phyloP scores from a whole-genome alignment of 257 asterid genomes.

The Gynochthodes officinalis region DNA sequence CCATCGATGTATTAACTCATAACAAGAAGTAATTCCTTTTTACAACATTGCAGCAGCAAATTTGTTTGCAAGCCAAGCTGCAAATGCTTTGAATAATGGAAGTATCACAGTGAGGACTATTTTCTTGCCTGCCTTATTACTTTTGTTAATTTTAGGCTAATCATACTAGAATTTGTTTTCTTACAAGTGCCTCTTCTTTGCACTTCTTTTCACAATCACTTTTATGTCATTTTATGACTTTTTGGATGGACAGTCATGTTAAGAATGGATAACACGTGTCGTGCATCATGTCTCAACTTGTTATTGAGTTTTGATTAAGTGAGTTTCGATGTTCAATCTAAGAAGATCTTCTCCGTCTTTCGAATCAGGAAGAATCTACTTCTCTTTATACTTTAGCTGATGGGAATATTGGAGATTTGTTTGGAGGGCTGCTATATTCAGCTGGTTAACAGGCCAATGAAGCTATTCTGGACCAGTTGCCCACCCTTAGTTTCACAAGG shows the following conservation, averaged over 20 bases:
- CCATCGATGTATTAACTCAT: neutral
- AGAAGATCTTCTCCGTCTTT: slow-evolving; percentile 1
- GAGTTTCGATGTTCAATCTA: neutral
- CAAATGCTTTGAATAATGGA: slow-evolving; percentile 12
- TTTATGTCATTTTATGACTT: neutral
- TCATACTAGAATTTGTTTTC: neutral
- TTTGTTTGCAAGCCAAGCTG: slow-evolving; percentile 11
- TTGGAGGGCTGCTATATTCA: slow-evolving; percentile 64
- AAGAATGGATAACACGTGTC: neutral
- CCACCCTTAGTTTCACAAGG: slow-evolving; percentile 91
- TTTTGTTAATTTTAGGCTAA: neutral
- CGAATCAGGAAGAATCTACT: slow-evolving; percentile 42
- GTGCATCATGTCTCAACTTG: neutral
- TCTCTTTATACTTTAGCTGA: slow-evolving; percentile 67
- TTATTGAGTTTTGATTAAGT: neutral
- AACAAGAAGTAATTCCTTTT: neutral
- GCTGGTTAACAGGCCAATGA: slow-evolving; percentile 85
- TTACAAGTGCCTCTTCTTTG: neutral
- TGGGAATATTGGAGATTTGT: slow-evolving; percentile 69
- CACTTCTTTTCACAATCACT: neutral
- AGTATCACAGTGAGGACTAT: slow-evolving; percentile 11
- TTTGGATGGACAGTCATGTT: neutral
- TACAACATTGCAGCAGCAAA: slow-evolving; percentile 11
- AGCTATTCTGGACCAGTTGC: slow-evolving; percentile 81
- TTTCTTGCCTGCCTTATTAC: neutral